phyloP scores from a whole-genome alignment of 371 early-diverging fungal species.

The Mucor saturninus region DNA sequence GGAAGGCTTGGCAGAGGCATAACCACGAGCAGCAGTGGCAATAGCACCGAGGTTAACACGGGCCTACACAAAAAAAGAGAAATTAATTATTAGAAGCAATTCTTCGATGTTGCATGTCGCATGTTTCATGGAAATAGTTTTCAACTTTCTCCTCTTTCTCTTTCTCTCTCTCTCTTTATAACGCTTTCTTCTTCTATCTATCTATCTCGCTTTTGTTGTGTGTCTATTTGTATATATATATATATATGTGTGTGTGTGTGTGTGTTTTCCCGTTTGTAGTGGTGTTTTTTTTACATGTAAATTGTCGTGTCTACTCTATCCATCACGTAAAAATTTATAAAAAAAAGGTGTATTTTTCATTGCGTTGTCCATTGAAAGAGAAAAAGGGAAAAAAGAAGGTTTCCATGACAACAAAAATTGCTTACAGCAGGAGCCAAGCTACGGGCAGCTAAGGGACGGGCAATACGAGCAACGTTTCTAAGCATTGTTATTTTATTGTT shows the following conservation, averaged over 20 bases:
- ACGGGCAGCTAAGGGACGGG: slow-evolving; percentile 52
- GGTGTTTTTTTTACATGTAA: not conserved
- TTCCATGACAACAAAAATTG: not conserved
- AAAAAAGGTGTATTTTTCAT: too few species aligned
- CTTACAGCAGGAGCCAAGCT: slow-evolving; percentile 57
- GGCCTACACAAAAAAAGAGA: slow-evolving; percentile 11
- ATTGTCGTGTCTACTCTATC: not conserved
- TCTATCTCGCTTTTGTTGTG: too few species aligned
- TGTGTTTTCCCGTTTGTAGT: too few species aligned
- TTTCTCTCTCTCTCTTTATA: too few species aligned
- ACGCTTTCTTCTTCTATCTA: too few species aligned
- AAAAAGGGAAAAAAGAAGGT: not conserved
- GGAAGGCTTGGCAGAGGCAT: slow-evolving; percentile 65
- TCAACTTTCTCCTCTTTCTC: too few species aligned
- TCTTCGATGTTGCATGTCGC: too few species aligned
- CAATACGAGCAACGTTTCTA: slow-evolving; percentile 60
- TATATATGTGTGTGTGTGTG: too few species aligned
- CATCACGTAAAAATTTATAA: too few species aligned
- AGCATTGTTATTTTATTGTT: slow-evolving; percentile 41
- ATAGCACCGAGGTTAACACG: slow-evolving; percentile 67
- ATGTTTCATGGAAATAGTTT: too few species aligned
- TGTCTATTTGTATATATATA: too few species aligned
- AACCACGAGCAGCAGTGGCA: slow-evolving; percentile 56
- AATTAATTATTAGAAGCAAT: not conserved
- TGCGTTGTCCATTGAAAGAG: too few species aligned